phyloP scores from a whole-genome alignment of 176 grass and related monocot genomes.

The Bonia amplexicaulis region DNA sequence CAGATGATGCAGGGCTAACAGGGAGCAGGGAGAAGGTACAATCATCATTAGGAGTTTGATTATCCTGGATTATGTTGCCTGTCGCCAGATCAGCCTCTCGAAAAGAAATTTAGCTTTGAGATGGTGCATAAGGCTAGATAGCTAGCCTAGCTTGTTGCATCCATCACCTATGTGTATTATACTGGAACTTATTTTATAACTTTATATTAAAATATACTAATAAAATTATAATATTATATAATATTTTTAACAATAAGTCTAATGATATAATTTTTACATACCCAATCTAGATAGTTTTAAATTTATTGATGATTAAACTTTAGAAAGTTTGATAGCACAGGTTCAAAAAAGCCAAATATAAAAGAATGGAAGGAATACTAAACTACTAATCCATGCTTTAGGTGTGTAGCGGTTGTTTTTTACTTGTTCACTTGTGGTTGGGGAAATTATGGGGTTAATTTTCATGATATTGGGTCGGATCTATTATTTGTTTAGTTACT shows the following conservation, averaged over 20 bases:
- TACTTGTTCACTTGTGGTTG: neutral
- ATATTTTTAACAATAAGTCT: no score
- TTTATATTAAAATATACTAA: no score
- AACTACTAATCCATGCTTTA: neutral
- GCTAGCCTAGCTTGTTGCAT: neutral
- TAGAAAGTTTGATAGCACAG: no score
- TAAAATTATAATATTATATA: no score
- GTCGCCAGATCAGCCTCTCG: constrained; percentile 22
- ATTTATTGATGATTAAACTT: no score
- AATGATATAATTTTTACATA: no score
- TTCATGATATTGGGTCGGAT: neutral
- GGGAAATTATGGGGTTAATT: neutral
- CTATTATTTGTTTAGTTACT: neutral
- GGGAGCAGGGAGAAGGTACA: constrained; percentile 22
- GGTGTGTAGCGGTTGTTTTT: neutral
- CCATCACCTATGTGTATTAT: constrained; percentile 4
- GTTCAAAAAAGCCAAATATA: no score
- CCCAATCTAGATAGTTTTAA: no score
- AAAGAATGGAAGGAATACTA: neutral
- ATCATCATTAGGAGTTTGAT: constrained; percentile 31
- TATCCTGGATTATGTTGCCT: neutral
- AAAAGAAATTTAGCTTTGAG: neutral
- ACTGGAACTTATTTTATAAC: neutral
- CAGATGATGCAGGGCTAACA: constrained; percentile 14
- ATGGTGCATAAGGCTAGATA: neutral